Evolutionary conservation across 352 stramenopile species (phyloP), one percentile per base, ranked within the genome.

Genomic region (Phytopythium boreale): DNA sequence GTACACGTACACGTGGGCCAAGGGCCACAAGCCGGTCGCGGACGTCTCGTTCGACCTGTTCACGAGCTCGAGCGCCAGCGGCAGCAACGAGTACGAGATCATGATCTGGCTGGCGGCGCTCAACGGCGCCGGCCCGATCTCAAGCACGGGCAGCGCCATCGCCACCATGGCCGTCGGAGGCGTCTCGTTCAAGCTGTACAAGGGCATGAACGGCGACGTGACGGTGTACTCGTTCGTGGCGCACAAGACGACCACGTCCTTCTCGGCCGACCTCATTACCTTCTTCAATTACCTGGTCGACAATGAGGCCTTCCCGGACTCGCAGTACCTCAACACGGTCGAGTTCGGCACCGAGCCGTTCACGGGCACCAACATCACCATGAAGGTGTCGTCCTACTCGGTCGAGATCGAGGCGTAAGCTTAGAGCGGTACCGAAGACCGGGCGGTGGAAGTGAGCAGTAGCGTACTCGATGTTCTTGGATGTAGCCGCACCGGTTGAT

Each of bases 31-130:
- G 7, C 69, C 80, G 39, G 75, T 80, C 37, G 68, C 72, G 27
- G 72, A 83, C n/a, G 65, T 83, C 15, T 68, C 65, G 24, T 81
- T 72, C 61, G 74, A 81, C 27, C 50, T 81, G 26, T 78, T 81
- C 56, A 76, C 70, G 3, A 68, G 65, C 34, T 71, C 74, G 0
- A 63, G 57, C 12, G 47, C 31, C 1, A 53, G 6, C n/a, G 74
- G 74, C 12, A 59, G 62, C 10, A 64, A 76, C 58, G 66, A 76
- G 59, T 74, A 75, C 56, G 74, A 81, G 62, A 55, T 78, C 36
- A 78, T 81, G 74, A 69, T 78, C 53, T 78, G 74, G 74, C 66
- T 81, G 24, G 59, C 74, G 8, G 68, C 74, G 12, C 51, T 75
- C 3, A 71, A 69, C 15, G 74, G 70, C 20, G 58, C 74, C 15